A percentile compares a stretch with the other conserved stretches of the same genome.
Evolutionary conservation across 2,329 filamentous ascomycete genomes (phyloP).

Genomic region (Golovinomyces cichoracearum): DNA sequence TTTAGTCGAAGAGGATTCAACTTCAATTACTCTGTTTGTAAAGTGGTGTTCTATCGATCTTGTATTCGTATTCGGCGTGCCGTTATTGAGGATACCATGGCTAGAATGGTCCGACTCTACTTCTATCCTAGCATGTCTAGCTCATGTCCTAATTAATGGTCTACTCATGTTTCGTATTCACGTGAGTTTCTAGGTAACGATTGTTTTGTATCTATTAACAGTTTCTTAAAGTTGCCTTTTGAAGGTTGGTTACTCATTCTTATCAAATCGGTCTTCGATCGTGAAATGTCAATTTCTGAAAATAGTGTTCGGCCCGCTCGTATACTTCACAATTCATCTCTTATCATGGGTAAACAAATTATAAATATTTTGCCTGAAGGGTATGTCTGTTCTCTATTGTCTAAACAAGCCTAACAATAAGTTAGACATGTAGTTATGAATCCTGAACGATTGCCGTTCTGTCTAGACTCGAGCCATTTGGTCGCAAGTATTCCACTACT

Average conservation of each 20-base stretch:
- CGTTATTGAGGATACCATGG: conserved; percentile 81
- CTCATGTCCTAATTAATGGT: conserved; percentile 49
- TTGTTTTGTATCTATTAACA: neutral
- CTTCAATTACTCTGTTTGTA: conserved; percentile 71
- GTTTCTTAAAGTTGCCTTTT: conserved; percentile 34
- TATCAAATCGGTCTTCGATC: conserved; percentile 65
- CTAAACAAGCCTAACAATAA: conserved; percentile 2
- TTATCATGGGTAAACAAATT: conserved; percentile 89
- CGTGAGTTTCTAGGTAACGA: conserved; percentile 20
- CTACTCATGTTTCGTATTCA: conserved; percentile 85
- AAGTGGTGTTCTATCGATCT: conserved; percentile 86
- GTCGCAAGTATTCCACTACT: conserved; percentile 51
- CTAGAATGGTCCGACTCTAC: conserved; percentile 50
- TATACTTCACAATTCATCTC: conserved; percentile 72
- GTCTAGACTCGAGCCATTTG: conserved; percentile 38
- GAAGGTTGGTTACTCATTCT: conserved; percentile 46
- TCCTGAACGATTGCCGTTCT: conserved; percentile 55
- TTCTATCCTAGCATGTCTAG: conserved; percentile 43
- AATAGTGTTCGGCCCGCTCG: conserved; percentile 66
- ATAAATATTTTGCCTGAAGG: conserved; percentile 95
- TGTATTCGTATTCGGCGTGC: conserved; percentile 63
- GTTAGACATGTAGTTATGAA: conserved; percentile 61
- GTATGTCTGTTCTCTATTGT: conserved; percentile 15
- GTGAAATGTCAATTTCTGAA: conserved; percentile 82
- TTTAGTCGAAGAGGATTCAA: conserved; percentile 53